Evolutionary conservation across 1,139 yeast genomes (phyloP).

Genomic region (Candida tropicalis): DNA sequence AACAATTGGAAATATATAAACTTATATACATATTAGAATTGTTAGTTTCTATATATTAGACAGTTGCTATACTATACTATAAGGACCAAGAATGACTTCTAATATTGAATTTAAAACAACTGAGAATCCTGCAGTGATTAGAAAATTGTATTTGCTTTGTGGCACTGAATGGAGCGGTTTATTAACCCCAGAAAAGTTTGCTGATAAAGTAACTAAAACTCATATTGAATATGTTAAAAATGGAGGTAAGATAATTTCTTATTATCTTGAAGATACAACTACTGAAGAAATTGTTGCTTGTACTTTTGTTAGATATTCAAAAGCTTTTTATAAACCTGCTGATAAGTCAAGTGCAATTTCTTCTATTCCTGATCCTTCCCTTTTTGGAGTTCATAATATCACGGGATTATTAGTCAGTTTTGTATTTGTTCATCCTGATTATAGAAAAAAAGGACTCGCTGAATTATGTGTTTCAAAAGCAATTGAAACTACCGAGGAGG

Average conservation of each 20-base stretch:
- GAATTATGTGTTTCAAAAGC: conserved; percentile 28
- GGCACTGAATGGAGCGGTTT: conserved; percentile 35
- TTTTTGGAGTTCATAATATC: conserved; percentile 36
- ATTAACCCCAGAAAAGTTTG: conserved; percentile 29
- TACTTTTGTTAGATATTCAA: conserved; percentile 26
- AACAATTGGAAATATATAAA: no score
- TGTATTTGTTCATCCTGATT: conserved; percentile 32
- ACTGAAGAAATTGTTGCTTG: conserved; percentile 29
- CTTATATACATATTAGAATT: no score
- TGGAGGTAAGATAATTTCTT: conserved; percentile 24
- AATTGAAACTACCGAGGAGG: conserved; percentile 35
- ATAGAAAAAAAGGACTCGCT: conserved; percentile 37
- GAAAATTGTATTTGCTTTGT: conserved; percentile 28
- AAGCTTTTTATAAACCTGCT: conserved; percentile 37
- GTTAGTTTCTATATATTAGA: no score
- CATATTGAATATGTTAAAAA: conserved; percentile 18
- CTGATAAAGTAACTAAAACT: conserved; percentile 21
- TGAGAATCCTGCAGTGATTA: conserved; percentile 30
- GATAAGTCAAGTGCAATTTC: conserved; percentile 30
- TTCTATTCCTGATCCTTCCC: conserved; percentile 35
- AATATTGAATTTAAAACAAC: conserved; percentile 20
- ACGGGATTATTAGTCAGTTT: conserved; percentile 30
- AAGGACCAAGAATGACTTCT: conserved; percentile 5
- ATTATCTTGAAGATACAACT: conserved; percentile 31
- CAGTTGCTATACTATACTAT: background rate